Evolutionary conservation across 768 basidiomycete species (phyloP).

Genomic region (Pulveroboletus frians): DNA sequence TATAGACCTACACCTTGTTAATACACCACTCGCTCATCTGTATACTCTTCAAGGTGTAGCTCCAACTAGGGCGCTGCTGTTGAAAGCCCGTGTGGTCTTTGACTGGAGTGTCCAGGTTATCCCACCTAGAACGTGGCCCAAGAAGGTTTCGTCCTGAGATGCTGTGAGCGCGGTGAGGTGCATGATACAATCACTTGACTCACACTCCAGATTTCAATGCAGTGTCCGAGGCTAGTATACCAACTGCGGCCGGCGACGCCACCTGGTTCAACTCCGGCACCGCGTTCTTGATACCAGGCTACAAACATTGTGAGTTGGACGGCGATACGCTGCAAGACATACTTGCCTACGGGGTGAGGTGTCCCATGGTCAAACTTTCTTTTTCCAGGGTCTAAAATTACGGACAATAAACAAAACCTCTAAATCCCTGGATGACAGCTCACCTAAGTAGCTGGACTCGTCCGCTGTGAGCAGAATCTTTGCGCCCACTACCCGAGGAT

Average conservation of each 20-base stretch:
- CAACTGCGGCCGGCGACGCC: constrained; percentile 67
- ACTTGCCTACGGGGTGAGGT: constrained; percentile 73
- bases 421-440: constrained; percentile 14
- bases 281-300: constrained; percentile 84
- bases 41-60: constrained; percentile 23
- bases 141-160: constrained; percentile 57
- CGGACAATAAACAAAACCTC: neutral
- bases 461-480: constrained; percentile 59
- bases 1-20: constrained; percentile 22
- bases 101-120: constrained; percentile 68
- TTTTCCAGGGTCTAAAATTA: constrained; percentile 20
- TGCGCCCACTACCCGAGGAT: constrained; percentile 62
- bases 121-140: constrained; percentile 70
- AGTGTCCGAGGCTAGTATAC: constrained; percentile 79
- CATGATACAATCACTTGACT: constrained; percentile 13
- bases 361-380: constrained; percentile 58
- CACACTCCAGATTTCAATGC: constrained; percentile 74
- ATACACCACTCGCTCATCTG: constrained; percentile 14
- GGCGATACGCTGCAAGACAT: neutral
- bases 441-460: constrained; percentile 58
- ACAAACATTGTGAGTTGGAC: constrained; percentile 1
- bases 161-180: neutral
- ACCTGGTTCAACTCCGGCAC: constrained; percentile 53
- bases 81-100: constrained; percentile 66
- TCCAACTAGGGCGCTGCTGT: constrained; percentile 57